A percentile compares a stretch with the other conserved stretches of the same genome.
Evolutionary conservation across 1,139 yeast genomes (phyloP).

Genomic region (Pichiaceae sp.): DNA sequence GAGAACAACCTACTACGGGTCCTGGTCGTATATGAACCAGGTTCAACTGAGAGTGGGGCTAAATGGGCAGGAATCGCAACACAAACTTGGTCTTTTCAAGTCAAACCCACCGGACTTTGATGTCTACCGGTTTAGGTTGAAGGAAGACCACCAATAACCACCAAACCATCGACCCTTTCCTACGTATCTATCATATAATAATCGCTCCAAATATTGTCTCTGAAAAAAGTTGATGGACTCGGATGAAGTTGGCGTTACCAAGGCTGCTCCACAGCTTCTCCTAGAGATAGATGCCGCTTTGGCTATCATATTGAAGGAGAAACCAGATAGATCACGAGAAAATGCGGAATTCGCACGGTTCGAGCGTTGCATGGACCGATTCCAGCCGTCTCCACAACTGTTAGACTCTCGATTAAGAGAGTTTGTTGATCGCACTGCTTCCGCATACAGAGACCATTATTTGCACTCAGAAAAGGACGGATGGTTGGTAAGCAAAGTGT

Average conservation of each 20-base stretch:
- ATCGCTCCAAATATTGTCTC: neutral
- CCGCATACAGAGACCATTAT: slow-evolving; percentile 1
- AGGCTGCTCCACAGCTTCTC: slow-evolving; percentile 3
- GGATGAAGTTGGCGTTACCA: slow-evolving; percentile 5
- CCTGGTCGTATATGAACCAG: slow-evolving; percentile 6
- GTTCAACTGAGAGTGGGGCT: slow-evolving; percentile 4
- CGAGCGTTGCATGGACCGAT: slow-evolving; percentile 23
- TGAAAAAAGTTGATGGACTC: slow-evolving; percentile 2
- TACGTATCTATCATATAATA: neutral
- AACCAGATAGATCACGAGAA: neutral
- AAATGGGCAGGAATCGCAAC: neutral
- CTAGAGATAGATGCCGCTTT: slow-evolving; percentile 1
- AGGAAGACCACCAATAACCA: too few species aligned
- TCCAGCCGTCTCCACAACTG: slow-evolving; percentile 49
- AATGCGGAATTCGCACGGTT: neutral
- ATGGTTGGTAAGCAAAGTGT: neutral
- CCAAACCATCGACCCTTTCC: neutral
- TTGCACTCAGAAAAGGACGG: neutral
- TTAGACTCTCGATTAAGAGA: slow-evolving; percentile 33
- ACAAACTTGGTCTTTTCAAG: neutral
- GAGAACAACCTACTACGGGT: slow-evolving; percentile 5
- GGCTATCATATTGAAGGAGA: neutral
- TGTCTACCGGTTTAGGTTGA: neutral
- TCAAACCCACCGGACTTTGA: neutral
- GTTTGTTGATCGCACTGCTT: slow-evolving; percentile 2